A percentile compares a stretch with the other conserved stretches of the same genome.
These are phyloP conservation scores for Camellia oleifera DNA, from an alignment of 179 eudicot species.

Conservation along the genomic window DNA sequence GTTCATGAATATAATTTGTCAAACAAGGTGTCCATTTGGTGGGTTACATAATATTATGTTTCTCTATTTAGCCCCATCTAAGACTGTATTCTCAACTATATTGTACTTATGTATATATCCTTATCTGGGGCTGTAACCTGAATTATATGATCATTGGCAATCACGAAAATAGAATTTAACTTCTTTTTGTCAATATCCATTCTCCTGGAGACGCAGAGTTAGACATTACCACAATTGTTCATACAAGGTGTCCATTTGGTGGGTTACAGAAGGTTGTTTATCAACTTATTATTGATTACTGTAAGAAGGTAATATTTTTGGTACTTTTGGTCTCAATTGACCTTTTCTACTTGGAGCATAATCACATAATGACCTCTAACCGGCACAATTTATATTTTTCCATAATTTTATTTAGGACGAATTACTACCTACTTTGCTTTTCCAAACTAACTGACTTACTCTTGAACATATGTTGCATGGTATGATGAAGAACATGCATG, in stretches of 20 bases:
- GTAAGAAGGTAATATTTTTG: neutral
- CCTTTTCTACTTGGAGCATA: neutral
- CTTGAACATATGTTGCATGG: neutral
- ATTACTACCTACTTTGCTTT: neutral
- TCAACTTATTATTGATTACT: neutral
- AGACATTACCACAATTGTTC: neutral
- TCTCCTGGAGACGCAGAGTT: neutral
- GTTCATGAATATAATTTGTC: neutral
- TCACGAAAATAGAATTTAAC: neutral
- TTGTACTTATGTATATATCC: neutral
- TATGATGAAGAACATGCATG: neutral
- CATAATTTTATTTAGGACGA: neutral
- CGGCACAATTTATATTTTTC: neutral
- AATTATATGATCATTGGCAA: neutral
- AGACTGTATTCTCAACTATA: neutral
- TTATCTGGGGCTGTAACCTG: neutral
- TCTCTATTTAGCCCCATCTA: neutral
- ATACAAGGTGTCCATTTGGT: neutral
- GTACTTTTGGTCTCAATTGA: neutral
- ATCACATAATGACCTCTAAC: neutral
- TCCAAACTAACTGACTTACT: neutral
- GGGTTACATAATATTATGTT: no score
- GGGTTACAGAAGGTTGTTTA: neutral
- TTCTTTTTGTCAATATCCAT: neutral
- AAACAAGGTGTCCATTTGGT: no score